A percentile compares a stretch with the other conserved stretches of the same genome.
Conservation (phyloP, 2,329 filamentous ascomycete species). For the Ophiostoma perfectum region DNA sequence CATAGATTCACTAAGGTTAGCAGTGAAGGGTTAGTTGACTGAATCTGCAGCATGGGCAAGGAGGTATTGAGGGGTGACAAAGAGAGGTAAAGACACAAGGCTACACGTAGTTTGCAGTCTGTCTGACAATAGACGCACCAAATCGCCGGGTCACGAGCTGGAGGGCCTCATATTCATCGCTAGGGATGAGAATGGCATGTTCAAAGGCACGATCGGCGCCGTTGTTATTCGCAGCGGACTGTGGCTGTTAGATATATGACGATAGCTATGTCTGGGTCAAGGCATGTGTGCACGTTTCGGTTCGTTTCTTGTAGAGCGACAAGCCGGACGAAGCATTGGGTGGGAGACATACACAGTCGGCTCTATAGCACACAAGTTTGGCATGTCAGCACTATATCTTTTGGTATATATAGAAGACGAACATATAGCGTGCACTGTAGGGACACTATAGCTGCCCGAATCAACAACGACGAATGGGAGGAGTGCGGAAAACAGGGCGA, state of each 20-base stretch:
- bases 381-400: neutral
- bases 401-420: too few relatives aligned
- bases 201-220: conserved; percentile 32
- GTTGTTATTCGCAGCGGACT: conserved; percentile 37
- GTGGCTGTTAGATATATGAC: neutral
- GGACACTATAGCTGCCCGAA: neutral
- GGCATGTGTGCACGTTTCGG: neutral
- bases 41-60: neutral
- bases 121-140: conserved; percentile 37
- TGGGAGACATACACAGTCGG: conserved; percentile 7
- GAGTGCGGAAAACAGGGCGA: neutral
- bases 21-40: neutral
- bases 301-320: neutral
- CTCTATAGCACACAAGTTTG: neutral
- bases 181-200: conserved; percentile 39
- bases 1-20: conserved; percentile 38
- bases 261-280: neutral
- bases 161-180: conserved; percentile 56
- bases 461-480: neutral
- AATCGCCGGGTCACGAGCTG: conserved; percentile 50
- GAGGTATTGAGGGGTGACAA: too few relatives aligned
- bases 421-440: neutral
- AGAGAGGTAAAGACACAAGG: neutral
- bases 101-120: neutral
- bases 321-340: neutral